phyloP scores from a whole-genome alignment of 257 asterid genomes.

The Solanum chilense region DNA sequence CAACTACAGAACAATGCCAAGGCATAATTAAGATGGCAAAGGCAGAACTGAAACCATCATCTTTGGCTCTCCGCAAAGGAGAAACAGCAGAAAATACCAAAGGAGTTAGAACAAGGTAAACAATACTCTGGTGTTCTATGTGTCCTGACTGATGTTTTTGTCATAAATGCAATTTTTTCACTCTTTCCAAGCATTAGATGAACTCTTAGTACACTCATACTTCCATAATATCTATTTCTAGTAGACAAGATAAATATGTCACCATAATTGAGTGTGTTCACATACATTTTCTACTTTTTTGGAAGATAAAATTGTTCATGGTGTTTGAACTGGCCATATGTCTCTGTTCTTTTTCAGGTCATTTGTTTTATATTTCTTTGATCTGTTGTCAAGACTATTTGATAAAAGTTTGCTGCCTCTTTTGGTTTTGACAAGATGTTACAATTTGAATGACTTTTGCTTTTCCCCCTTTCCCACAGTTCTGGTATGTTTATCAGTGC shows the following conservation, averaged over 20 bases:
- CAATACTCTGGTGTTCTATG: neutral
- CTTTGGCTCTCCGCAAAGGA: slow-evolving; percentile 74
- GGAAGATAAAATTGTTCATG: neutral
- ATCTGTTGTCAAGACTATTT: neutral
- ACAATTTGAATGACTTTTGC: neutral
- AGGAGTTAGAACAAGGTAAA: slow-evolving; percentile 95
- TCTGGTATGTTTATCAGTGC: slow-evolving; percentile 85
- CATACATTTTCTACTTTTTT: neutral
- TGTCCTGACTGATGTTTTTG: neutral
- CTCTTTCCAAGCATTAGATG: neutral
- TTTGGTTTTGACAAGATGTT: neutral
- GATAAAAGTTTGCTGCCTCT: neutral
- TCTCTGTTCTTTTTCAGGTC: neutral
- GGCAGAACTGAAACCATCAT: slow-evolving; percentile 52
- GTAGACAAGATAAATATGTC: neutral
- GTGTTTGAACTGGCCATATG: neutral
- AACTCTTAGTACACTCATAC: neutral
- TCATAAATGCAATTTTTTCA: neutral
- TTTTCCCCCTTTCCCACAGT: slow-evolving; percentile 15
- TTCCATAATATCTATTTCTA: neutral
- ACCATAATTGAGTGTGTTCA: neutral
- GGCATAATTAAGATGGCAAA: slow-evolving; percentile 49
- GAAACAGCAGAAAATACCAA: slow-evolving; percentile 72
- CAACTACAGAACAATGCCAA: slow-evolving; percentile 76
- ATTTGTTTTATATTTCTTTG: neutral